Conservation (phyloP, 2,329 filamentous ascomycete genomes). For the Cercospora sojina region DNA sequence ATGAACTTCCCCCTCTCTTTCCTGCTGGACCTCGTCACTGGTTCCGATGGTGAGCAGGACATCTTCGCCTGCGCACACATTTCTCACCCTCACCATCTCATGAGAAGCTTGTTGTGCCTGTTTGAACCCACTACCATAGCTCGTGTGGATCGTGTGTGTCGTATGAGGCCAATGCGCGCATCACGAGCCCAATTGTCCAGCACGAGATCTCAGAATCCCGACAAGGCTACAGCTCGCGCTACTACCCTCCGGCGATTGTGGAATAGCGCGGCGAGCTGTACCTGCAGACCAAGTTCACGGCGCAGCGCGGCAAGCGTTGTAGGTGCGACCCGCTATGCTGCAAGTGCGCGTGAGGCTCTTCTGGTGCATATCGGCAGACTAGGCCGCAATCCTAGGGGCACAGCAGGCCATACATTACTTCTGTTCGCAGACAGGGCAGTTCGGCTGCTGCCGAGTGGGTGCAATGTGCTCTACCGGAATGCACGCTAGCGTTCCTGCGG, state of each 20-base stretch:
- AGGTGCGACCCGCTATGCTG: neutral
- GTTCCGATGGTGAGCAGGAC: neutral
- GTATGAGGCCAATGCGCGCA: neutral
- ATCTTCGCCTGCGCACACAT: neutral
- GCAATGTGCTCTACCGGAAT: constrained; percentile 25
- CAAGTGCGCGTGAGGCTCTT: constrained; percentile 2
- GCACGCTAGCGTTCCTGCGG: constrained; percentile 28
- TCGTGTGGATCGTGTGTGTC: neutral
- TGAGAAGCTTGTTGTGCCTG: neutral
- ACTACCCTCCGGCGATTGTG: neutral
- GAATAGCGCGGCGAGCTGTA: constrained; percentile 18
- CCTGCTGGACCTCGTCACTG: neutral
- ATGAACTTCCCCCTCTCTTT: constrained; percentile 9
- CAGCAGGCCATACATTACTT: neutral
- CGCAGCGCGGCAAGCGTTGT: constrained; percentile 7
- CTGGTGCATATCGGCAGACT: constrained; percentile 3
- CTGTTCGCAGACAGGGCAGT: constrained; percentile 14
- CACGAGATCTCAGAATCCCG: neutral
- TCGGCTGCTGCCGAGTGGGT: constrained; percentile 29
- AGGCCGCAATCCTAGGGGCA: constrained; percentile 5
- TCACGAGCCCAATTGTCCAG: neutral
- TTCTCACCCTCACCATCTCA: neutral
- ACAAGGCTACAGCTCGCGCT: neutral
- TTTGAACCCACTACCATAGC: neutral
- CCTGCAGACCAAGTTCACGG: constrained; percentile 19